Evolutionary conservation across 305 asterid genomes (phyloP).

Genomic region (Salvia sclarea): DNA sequence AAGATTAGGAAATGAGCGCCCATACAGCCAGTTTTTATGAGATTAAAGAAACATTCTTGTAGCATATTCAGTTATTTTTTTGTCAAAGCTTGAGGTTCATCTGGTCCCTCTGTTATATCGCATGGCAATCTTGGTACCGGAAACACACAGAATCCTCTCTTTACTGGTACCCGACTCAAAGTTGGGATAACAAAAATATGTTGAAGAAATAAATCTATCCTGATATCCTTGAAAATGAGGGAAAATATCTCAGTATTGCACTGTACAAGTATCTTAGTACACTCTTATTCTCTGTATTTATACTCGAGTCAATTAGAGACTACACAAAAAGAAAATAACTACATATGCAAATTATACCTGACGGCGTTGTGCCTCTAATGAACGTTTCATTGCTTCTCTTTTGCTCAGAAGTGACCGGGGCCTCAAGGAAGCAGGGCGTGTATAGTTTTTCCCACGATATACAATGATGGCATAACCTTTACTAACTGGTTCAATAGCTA

Average conservation of each 20-base stretch:
- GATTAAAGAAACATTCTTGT: slow-evolving; percentile 12
- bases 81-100: slow-evolving; percentile 9
- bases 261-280: slow-evolving; percentile 19
- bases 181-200: background rate
- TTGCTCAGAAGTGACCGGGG: slow-evolving; percentile 88
- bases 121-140: background rate
- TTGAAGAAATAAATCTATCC: background rate
- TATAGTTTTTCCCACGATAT: slow-evolving; percentile 93
- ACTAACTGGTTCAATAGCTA: slow-evolving; percentile 81
- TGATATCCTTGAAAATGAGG: slow-evolving; percentile 14
- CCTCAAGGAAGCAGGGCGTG: slow-evolving; percentile 86
- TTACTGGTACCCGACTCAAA: background rate
- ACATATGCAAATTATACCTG: slow-evolving; percentile 54
- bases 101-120: background rate
- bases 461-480: slow-evolving; percentile 86
- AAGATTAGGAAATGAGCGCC: slow-evolving; percentile 2
- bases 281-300: background rate
- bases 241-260: background rate
- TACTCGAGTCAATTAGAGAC: background rate
- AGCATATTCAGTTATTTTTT: slow-evolving; percentile 12
- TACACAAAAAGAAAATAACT: slow-evolving; percentile 6
- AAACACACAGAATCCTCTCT: background rate
- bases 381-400: slow-evolving; percentile 91
- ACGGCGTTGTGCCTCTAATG: slow-evolving; percentile 83
- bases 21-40: slow-evolving; percentile 14